Evolutionary conservation across 2,329 filamentous ascomycete genomes (phyloP).

Genomic region (Aspergillus candidus): DNA sequence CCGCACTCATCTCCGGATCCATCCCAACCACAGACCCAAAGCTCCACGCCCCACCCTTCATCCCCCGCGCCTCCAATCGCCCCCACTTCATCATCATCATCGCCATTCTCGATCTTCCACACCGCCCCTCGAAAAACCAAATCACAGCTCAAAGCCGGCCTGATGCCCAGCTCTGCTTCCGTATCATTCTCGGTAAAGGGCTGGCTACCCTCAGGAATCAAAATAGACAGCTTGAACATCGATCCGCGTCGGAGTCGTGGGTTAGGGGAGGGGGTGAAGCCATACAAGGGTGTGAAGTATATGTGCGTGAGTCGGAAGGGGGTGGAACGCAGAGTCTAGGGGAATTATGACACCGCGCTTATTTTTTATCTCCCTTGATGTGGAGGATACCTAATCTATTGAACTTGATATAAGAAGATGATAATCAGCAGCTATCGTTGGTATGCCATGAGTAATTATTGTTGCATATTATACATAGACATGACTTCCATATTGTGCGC

Average conservation of each 20-base stretch:
- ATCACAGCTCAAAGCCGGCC: constrained; percentile 62
- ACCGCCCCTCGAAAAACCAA: constrained; percentile 25
- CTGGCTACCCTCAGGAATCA: constrained; percentile 59
- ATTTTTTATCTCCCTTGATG: not conserved
- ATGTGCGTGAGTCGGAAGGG: constrained; percentile 63
- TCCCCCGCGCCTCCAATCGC: constrained; percentile 4
- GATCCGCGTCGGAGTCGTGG: constrained; percentile 76
- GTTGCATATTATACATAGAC: no score
- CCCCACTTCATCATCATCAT: constrained; percentile 4
- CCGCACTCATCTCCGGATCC: constrained; percentile 13
- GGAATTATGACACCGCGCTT: not conserved
- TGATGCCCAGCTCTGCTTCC: constrained; percentile 74
- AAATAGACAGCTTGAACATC: constrained; percentile 56
- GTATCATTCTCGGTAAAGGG: constrained; percentile 60
- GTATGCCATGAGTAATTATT: constrained; percentile 7
- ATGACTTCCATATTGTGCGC: no score
- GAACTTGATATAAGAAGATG: constrained; percentile 1
- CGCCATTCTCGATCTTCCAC: constrained; percentile 19
- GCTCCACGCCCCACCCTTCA: constrained; percentile 2
- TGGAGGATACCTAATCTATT: constrained; percentile 2
- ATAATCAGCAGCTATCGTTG: constrained; percentile 2
- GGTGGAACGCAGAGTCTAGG: constrained; percentile 38
- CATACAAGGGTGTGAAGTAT: constrained; percentile 98
- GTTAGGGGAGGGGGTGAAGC: constrained; percentile 79
- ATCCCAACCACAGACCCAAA: constrained; percentile 17